Evolutionary conservation across 257 asterid species (phyloP).

Genomic region (Rubia yunnanensis): DNA sequence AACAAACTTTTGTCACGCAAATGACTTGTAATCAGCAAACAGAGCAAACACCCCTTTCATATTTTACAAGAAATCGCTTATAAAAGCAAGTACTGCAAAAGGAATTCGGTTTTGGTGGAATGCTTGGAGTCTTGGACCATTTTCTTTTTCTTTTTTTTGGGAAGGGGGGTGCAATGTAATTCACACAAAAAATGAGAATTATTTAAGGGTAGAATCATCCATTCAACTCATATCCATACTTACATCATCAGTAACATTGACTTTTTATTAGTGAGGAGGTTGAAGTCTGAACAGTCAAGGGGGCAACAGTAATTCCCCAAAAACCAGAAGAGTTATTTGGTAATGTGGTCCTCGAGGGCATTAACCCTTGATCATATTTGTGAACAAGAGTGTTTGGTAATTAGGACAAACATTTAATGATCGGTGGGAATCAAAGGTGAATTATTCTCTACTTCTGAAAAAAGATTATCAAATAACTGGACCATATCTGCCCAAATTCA

Average conservation of each 20-base stretch:
- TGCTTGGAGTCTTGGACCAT: not conserved
- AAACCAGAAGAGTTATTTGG: not conserved
- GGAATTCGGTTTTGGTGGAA: not conserved
- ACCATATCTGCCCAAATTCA: not conserved
- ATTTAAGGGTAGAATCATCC: not conserved
- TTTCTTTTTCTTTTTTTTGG: not conserved
- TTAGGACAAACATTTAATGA: not conserved
- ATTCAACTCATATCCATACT: not conserved
- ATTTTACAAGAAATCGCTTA: not conserved
- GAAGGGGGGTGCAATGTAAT: not conserved
- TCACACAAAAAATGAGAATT: not conserved
- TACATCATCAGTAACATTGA: not conserved
- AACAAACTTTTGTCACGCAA: not conserved
- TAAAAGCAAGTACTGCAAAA: not conserved
- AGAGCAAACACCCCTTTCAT: not conserved
- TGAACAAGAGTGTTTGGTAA: not conserved
- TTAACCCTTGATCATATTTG: no score
- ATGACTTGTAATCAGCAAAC: not conserved
- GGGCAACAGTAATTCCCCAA: not conserved
- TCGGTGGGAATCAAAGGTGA: not conserved
- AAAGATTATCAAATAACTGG: not conserved
- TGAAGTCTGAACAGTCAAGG: no score
- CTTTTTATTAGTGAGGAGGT: not conserved
- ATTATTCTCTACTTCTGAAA: not conserved
- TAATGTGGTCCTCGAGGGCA: no score